Conservation (phyloP, 371 early-diverging fungal species). For the Sporodiniella umbellata region DNA sequence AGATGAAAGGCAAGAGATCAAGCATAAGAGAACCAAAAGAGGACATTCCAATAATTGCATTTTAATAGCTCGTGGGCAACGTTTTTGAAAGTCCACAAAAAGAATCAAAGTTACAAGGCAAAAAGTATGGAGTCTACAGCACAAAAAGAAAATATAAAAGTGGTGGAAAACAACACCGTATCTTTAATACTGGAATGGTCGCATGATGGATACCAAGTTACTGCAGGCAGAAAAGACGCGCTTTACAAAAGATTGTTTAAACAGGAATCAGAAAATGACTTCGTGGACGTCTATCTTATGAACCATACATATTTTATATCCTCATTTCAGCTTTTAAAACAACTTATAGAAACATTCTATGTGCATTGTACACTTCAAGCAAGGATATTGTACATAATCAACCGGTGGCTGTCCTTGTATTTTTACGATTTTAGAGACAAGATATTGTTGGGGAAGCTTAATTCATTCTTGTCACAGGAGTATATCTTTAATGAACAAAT, state of each 20-base stretch:
- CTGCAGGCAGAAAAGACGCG: conserved; percentile 55
- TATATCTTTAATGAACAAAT: conserved; percentile 1
- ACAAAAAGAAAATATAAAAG: conserved; percentile 17
- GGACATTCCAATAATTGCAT: conserved; percentile 2
- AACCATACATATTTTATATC: conserved; percentile 57
- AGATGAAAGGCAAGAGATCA: background rate
- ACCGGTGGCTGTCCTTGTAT: conserved; percentile 61
- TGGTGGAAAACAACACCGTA: conserved; percentile 38
- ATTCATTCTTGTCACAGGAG: background rate
- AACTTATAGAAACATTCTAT: conserved; percentile 52
- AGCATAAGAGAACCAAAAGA: background rate
- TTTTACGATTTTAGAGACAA: conserved; percentile 55
- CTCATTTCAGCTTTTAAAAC: conserved; percentile 47
- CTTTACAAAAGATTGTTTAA: conserved; percentile 51
- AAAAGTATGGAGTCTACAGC: conserved; percentile 5
- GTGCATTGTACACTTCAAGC: conserved; percentile 49
- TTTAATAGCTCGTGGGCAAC: conserved; percentile 8
- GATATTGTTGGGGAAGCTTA: background rate
- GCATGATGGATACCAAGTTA: conserved; percentile 46
- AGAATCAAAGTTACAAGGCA: background rate
- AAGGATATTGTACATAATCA: conserved; percentile 59
- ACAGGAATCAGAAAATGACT: conserved; percentile 66
- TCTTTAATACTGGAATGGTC: conserved; percentile 53
- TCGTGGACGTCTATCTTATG: conserved; percentile 56
- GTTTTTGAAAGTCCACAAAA: conserved; percentile 7